These are phyloP conservation scores for Cutaneotrichosporon spelunceum DNA, from an alignment of 1,284 basidiomycete species.

Conservation along the genomic window DNA sequence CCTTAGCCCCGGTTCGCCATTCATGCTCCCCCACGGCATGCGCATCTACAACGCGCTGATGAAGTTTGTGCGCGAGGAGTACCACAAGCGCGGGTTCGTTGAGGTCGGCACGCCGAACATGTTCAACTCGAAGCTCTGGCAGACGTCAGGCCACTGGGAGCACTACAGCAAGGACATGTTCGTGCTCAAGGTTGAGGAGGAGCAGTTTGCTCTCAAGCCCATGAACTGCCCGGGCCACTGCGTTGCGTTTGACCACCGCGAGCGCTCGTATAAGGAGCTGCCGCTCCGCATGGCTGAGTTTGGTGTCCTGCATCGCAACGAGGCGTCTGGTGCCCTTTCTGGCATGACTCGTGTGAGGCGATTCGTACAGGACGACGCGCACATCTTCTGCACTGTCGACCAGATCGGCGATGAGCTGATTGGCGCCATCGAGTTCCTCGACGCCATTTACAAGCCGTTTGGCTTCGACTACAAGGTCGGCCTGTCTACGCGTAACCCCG, in stretches of 20 bases:
- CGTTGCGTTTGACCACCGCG: slow-evolving; percentile 90
- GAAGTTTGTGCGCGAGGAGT: slow-evolving; percentile 78
- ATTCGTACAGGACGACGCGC: slow-evolving; percentile 93
- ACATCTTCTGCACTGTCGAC: slow-evolving; percentile 91
- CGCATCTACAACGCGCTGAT: slow-evolving; percentile 94
- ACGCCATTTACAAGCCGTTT: slow-evolving; percentile 91
- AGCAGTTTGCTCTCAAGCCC: slow-evolving; percentile 89
- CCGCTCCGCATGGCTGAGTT: slow-evolving; percentile 98
- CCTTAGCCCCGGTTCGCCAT: slow-evolving; percentile 87
- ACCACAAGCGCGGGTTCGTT: slow-evolving; percentile 55
- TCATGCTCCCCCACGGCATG: slow-evolving; percentile 96
- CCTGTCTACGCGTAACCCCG: slow-evolving; percentile 86
- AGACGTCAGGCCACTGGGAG: slow-evolving; percentile 97
- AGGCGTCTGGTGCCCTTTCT: slow-evolving; percentile 90
- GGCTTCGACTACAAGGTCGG: slow-evolving; percentile 96
- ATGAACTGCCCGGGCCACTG: slow-evolving; percentile 99
- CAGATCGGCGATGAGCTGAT: slow-evolving; percentile 86
- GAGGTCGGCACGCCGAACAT: slow-evolving; percentile 96
- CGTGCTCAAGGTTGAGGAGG: slow-evolving; percentile 87
- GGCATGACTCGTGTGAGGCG: slow-evolving; percentile 90
- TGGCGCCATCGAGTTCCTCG: slow-evolving; percentile 89
- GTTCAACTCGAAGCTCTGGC: slow-evolving; percentile 95
- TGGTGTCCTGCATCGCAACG: slow-evolving; percentile 95
- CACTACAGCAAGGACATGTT: slow-evolving; percentile 99
- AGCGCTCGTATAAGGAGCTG: slow-evolving; percentile 91